phyloP scores from a whole-genome alignment of 176 grass and related monocot genomes.

The Chrysopogon serrulatus region DNA sequence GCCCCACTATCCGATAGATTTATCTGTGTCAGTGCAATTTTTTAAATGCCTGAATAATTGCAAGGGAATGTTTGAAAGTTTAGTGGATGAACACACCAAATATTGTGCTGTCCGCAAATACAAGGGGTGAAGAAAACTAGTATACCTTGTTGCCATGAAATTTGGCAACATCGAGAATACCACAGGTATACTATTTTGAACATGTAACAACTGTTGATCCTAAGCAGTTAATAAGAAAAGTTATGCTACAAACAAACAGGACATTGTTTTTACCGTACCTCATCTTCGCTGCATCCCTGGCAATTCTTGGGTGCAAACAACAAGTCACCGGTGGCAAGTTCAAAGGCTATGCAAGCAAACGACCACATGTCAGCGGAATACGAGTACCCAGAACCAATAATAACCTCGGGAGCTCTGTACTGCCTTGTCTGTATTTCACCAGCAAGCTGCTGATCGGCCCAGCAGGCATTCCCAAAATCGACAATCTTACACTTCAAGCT shows the following conservation, averaged over 20 bases:
- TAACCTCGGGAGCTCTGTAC: constrained; percentile 87
- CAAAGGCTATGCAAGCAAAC: constrained; percentile 85
- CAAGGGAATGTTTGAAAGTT: background rate
- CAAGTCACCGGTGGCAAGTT: constrained; percentile 87
- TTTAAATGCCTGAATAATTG: background rate
- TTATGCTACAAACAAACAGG: background rate
- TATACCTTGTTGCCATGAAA: background rate
- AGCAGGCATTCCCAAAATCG: constrained; percentile 90
- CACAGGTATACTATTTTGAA: background rate
- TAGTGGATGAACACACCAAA: background rate
- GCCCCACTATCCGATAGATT: background rate
- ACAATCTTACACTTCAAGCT: constrained; percentile 91
- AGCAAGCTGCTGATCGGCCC: constrained; percentile 51
- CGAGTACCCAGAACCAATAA: constrained; percentile 73
- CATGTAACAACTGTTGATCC: background rate
- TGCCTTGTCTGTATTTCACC: constrained; percentile 94
- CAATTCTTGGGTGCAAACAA: constrained; percentile 68
- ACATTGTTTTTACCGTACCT: constrained; percentile 47
- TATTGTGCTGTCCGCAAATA: background rate
- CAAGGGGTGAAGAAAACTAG: background rate
- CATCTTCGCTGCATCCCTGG: constrained; percentile 78
- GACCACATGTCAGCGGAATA: constrained; percentile 92
- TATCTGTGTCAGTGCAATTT: background rate
- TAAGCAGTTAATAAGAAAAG: background rate
- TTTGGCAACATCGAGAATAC: background rate